A percentile compares a stretch with the other conserved stretches of the same genome.
Evolutionary conservation across 2,329 filamentous ascomycete species (phyloP).

Genomic region (Ceratocystis cubensis): DNA sequence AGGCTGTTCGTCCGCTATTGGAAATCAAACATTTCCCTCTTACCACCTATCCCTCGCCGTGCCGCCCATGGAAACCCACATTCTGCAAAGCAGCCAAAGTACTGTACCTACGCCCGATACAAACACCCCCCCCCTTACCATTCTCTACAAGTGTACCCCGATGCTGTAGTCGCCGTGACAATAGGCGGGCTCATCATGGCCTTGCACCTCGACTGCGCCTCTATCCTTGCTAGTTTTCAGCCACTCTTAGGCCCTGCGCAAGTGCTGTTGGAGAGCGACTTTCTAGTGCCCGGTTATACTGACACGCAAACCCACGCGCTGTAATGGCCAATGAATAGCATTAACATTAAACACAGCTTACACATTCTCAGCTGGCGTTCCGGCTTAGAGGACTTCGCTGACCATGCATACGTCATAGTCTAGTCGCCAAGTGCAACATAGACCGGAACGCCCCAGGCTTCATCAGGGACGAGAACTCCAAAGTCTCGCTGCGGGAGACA

Average conservation of each 20-base stretch:
- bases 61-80: not conserved
- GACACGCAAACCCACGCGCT: slow-evolving; percentile 60
- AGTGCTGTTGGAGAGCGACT: slow-evolving; percentile 33
- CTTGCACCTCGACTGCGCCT: not conserved
- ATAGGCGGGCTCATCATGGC: slow-evolving; percentile 11
- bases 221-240: not conserved
- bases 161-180: slow-evolving; percentile 7
- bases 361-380: slow-evolving; percentile 50
- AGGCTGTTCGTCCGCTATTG: not conserved
- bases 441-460: slow-evolving; percentile 43
- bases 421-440: slow-evolving; percentile 53
- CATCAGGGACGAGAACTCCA: slow-evolving; percentile 36
- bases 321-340: slow-evolving; percentile 38
- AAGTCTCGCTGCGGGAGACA: slow-evolving; percentile 39
- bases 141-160: slow-evolving; percentile 1
- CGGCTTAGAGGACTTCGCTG: slow-evolving; percentile 47
- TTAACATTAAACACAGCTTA: slow-evolving; percentile 38
- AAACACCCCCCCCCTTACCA: not conserved
- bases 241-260: slow-evolving; percentile 18
- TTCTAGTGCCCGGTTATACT: slow-evolving; percentile 48
- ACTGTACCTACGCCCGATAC: slow-evolving; percentile 15
- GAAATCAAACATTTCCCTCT: not conserved
- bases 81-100: slow-evolving; percentile 8
- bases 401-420: slow-evolving; percentile 43
- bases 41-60: too few relatives aligned